Conservation (phyloP, 2,329 filamentous ascomycete genomes). For the Arthrobotrys iridis region DNA sequence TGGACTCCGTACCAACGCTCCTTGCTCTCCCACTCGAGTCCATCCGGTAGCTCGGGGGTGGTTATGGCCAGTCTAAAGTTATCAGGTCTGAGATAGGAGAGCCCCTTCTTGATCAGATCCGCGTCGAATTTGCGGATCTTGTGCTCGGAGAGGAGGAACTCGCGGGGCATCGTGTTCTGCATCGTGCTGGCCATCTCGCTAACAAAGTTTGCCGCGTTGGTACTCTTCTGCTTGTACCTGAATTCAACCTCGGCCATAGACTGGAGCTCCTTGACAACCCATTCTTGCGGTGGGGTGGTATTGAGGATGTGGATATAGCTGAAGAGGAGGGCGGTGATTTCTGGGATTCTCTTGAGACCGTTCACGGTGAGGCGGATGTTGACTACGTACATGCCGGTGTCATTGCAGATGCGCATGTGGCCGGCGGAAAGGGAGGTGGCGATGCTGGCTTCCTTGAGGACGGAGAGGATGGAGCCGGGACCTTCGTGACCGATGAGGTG, state of each 20-base stretch:
- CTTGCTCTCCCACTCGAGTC: conserved; percentile 76
- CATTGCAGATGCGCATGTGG: conserved; percentile 78
- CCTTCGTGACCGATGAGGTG: conserved; percentile 93
- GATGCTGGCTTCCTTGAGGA: conserved; percentile 90
- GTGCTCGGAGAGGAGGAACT: conserved; percentile 85
- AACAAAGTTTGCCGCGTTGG: conserved; percentile 81
- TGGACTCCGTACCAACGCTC: conserved; percentile 99
- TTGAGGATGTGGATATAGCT: conserved; percentile 89
- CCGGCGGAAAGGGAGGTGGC: conserved; percentile 84
- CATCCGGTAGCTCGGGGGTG: conserved; percentile 79
- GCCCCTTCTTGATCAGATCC: conserved; percentile 75
- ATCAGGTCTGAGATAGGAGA: conserved; percentile 81
- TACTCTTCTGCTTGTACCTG: conserved; percentile 91
- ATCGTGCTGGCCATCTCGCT: conserved; percentile 85
- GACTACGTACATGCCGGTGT: conserved; percentile 81
- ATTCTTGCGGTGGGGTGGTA: conserved; percentile 82
- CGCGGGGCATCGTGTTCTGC: conserved; percentile 87
- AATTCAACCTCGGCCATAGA: conserved; percentile 92
- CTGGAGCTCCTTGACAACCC: conserved; percentile 94
- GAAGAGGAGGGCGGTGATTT: conserved; percentile 81
- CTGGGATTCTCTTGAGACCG: conserved; percentile 63
- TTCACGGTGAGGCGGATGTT: conserved; percentile 84
- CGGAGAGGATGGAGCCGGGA: conserved; percentile 88
- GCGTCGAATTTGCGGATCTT: conserved; percentile 82
- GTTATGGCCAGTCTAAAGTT: conserved; percentile 88